A percentile compares a stretch with the other conserved stretches of the same genome.
Evolutionary conservation across 164 flowering plant genomes (phyloP).

Genomic region (Paratinospora sagittata): DNA sequence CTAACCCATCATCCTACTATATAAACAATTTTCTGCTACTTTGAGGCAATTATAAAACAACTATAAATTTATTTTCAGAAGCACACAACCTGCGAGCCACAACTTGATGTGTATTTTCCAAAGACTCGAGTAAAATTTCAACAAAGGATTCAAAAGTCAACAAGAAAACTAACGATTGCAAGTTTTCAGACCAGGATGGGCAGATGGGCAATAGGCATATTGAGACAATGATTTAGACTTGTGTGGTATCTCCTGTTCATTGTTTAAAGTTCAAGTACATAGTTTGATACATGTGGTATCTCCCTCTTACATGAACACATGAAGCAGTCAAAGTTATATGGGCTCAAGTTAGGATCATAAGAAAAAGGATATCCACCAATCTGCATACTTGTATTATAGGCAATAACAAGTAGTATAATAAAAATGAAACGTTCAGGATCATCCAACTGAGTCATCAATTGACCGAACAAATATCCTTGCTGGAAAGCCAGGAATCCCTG

Average conservation of each 20-base stretch:
- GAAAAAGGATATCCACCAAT: neutral
- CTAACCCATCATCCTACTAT: neutral
- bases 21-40: neutral
- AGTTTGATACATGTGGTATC: neutral
- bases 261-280: neutral
- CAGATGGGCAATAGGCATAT: neutral
- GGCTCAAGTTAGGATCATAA: neutral
- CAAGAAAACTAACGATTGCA: slow-evolving; percentile 1
- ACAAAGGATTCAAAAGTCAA: neutral
- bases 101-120: neutral
- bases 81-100: neutral
- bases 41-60: neutral
- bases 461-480: neutral
- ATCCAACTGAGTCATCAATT: neutral
- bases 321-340: neutral
- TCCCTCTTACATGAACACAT: neutral
- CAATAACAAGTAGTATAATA: neutral
- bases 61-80: neutral
- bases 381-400: neutral
- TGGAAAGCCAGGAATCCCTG: too few species aligned
- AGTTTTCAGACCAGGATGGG: slow-evolving; percentile 2
- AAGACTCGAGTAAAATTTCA: neutral
- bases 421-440: neutral
- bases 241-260: neutral
- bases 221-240: neutral